Base-by-base conservation (phyloP, 352 stramenopile genomes). In the Phytophthora cactorum region DNA sequence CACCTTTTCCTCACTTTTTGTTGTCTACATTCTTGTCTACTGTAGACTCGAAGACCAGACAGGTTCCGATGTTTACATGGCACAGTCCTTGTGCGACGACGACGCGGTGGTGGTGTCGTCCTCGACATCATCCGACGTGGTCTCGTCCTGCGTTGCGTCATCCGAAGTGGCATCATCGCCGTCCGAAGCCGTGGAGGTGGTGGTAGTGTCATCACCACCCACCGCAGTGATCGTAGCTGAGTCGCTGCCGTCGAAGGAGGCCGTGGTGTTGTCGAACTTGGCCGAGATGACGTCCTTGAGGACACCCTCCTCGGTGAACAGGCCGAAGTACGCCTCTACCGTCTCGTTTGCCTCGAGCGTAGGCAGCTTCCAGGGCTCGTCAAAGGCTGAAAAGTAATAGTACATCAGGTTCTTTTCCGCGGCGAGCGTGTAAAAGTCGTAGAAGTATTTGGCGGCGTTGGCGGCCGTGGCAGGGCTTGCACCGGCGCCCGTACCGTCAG, bases 321-420 rank as follows among this genome's bases (percentile, higher is more conserved):
- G 57, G 12, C 84, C 84, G 52, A 92, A 92, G 70, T 90, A 87
- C 34, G 79, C 82, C 71, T 92, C 84, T 45, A 89, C 82, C 29
- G 82, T 89, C 55, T 77, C 72, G 69, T 88, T 79, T 44, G 71
- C 79, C 22, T 70, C 66, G 27, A 78, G 73, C 32, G 68, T 79
- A 31, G 68, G 59, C 58, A 88, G 65, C 68, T 90, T 89, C 81
- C 82, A 92, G 29, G 66, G 45, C 60, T 82, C 76, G 67, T 92
- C 84, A 52, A 88, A 90, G 49, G 66, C 83, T 17, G 79, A 79
- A 63, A 90, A 92, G 69, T 88, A 92, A 58, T 77, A 92, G 76
- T 91, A 92, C 56, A 63, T 71, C 15, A 86, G 57, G 29, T 81
- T 55, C 36, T 87, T 77, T 53, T 77, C 59, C 46, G 66, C 63